Evolutionary conservation across 139 green algal genomes (phyloP), one percentile per base, ranked within the genome.

Genomic region (Asterochloris sp.): DNA sequence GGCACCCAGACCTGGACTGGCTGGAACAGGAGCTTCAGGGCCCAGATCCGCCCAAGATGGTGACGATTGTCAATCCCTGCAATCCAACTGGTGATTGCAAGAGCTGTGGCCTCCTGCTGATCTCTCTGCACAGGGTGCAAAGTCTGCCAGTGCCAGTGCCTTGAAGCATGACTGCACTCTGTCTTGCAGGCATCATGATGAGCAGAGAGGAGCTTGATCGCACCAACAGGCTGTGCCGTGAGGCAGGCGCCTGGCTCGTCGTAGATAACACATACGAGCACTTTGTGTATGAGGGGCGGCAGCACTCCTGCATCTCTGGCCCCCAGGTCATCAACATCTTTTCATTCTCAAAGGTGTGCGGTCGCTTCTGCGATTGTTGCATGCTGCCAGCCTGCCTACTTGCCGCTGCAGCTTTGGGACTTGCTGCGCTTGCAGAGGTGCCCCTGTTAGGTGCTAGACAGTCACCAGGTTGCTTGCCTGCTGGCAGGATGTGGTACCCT

Each of bases 251-350:
- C 13, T 99, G 96, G 96, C 92, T 99, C 11, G 82, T 99, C 11
- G 73, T 99, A 47, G 96, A 99, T 88, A 96, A 98, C 87, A 98
- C 95, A 0, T 98, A 98, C 81, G 94, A 98, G 84, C 84, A 98
- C 87, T 98, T 98, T 78, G 68, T 92, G 66, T 98, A 93, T 76
- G 89, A 90, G 47, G 93, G 87, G 15, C 23, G 71, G 24, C 26
- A 84, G 71, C 95, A 98, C 83, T 64, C 85, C 71, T 94, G 87
- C 23, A 62, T 94, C 14, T 79, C 86, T 13, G 94, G 79, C 9
- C 84, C 86, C 0, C 88, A 98, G 83, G 85, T 98, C 28, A 82
- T 98, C 76, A 89, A 96, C 86, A 81, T 98, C 64, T 98, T 97
- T 85, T 94, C 87, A 38, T 96, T 98, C 85, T 93, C 86, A 77